Conservation (phyloP, 305 asterid genomes). For the Ilex paraguariensis region DNA sequence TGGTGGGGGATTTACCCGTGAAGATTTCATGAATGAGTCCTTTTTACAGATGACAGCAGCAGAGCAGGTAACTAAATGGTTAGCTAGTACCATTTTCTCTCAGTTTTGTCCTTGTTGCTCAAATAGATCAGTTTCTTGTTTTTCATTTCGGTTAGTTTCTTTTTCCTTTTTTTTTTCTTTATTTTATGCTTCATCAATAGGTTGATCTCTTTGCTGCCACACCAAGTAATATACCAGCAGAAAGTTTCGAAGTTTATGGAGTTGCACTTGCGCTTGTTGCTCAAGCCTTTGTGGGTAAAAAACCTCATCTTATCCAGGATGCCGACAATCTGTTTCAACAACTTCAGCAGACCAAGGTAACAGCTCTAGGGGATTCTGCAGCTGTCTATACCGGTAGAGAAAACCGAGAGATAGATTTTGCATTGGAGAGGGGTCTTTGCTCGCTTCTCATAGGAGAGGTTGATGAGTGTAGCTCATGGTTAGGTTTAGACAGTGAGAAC, state of each 20-base stretch:
- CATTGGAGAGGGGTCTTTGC: conserved; percentile 97
- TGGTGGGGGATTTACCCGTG: conserved; percentile 91
- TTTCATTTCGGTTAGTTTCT: background rate
- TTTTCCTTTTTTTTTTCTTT: conserved; percentile 6
- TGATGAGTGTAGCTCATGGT: conserved; percentile 85
- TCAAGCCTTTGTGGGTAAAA: conserved; percentile 83
- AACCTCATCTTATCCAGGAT: conserved; percentile 86
- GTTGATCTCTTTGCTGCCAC: conserved; percentile 93
- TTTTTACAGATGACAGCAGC: conserved; percentile 87
- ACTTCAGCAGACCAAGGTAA: conserved; percentile 84
- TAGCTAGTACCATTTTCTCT: too few relatives aligned
- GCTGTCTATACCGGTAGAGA: conserved; percentile 42
- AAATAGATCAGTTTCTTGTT: too few relatives aligned
- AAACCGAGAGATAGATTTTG: conserved; percentile 75
- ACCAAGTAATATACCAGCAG: conserved; percentile 95
- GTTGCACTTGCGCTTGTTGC: conserved; percentile 96
- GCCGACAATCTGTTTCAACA: conserved; percentile 95
- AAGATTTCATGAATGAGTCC: conserved; percentile 93
- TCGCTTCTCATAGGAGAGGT: conserved; percentile 94
- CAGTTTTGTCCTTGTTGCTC: conserved; percentile 2
- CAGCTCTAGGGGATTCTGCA: conserved; percentile 42
- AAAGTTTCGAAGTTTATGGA: conserved; percentile 94
- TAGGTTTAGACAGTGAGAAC: conserved; percentile 72
- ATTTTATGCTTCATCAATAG: conserved; percentile 23
- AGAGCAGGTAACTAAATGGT: conserved; percentile 60